Percentiles rank a stretch among this genome's conserved stretches.
These are phyloP conservation scores for Candida vaughaniae DNA, from an alignment of 805 yeast species.

Conservation along the genomic window DNA sequence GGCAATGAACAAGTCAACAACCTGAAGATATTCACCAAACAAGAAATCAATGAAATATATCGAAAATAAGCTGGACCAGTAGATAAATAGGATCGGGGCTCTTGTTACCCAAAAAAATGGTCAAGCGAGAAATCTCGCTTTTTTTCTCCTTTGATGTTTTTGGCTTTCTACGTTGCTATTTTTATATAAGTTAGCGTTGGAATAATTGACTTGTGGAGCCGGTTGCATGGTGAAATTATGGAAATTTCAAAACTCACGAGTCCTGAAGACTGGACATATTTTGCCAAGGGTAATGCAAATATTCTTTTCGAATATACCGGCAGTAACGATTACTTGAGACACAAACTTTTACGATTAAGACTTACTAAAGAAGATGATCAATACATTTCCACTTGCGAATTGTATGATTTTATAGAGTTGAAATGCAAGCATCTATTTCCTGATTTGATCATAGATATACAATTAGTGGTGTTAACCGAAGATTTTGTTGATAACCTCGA, in stretches of 20 bases:
- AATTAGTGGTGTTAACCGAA: constrained; percentile 28
- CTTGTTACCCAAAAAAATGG: too few species aligned
- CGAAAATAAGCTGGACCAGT: not conserved
- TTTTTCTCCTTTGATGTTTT: too few species aligned
- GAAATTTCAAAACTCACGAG: constrained; percentile 34
- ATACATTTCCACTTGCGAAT: constrained; percentile 38
- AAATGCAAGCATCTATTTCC: constrained; percentile 31
- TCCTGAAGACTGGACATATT: constrained; percentile 44
- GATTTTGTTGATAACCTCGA: constrained; percentile 30
- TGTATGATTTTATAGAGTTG: constrained; percentile 39
- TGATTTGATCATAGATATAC: constrained; percentile 29
- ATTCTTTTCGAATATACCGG: constrained; percentile 45
- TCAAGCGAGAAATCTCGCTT: too few species aligned
- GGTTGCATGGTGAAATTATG: constrained; percentile 19
- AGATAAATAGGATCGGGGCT: too few species aligned
- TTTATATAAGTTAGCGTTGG: too few species aligned
- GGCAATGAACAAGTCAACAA: constrained; percentile 12
- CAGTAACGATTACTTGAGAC: constrained; percentile 24
- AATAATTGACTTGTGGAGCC: too few species aligned
- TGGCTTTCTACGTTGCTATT: too few species aligned
- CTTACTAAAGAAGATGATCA: constrained; percentile 33
- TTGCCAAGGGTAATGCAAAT: constrained; percentile 51
- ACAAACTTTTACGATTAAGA: constrained; percentile 39
- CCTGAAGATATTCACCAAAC: constrained; percentile 5
- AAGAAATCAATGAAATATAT: constrained; percentile 7